phyloP scores from a whole-genome alignment of 2,329 filamentous ascomycete species.

The Gnomoniopsis sp. region DNA sequence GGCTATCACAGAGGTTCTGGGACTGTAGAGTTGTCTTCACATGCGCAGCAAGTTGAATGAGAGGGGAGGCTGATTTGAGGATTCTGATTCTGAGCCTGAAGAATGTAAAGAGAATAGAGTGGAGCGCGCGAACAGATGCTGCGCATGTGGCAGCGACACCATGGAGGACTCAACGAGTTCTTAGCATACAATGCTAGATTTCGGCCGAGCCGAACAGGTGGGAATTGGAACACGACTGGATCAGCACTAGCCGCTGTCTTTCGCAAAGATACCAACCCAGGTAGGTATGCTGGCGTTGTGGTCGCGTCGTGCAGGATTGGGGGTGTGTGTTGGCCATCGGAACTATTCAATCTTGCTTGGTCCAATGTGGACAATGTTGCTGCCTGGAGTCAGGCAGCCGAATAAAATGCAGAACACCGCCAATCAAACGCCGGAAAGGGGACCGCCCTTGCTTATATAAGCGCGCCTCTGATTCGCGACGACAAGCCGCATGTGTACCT shows the following conservation, averaged over 20 bases:
- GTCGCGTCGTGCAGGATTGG: not conserved
- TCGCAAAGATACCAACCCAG: not conserved
- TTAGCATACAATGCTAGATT: not conserved
- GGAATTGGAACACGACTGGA: not conserved
- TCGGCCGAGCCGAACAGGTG: not conserved
- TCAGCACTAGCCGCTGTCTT: not conserved
- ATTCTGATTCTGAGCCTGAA: not conserved
- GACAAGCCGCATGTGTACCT: too few species aligned
- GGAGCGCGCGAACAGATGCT: not conserved
- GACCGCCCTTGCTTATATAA: too few species aligned
- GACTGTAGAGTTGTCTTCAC: not conserved
- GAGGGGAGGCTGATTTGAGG: not conserved
- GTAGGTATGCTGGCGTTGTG: too few species aligned
- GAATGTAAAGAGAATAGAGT: not conserved
- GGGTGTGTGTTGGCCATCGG: not conserved
- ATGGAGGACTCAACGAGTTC: not conserved
- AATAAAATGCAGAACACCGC: not conserved
- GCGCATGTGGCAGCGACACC: not conserved
- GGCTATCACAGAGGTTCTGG: not conserved
- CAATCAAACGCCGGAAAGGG: not conserved
- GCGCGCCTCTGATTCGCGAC: too few species aligned
- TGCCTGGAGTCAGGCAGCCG: conserved; percentile 8
- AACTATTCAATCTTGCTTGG: not conserved
- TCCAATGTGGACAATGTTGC: conserved; percentile 8
- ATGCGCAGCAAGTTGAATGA: not conserved